Percentiles rank a stretch among this genome's conserved stretches.
Conservation (phyloP, 2,329 filamentous ascomycete genomes). For the Bipolaris oryzae region DNA sequence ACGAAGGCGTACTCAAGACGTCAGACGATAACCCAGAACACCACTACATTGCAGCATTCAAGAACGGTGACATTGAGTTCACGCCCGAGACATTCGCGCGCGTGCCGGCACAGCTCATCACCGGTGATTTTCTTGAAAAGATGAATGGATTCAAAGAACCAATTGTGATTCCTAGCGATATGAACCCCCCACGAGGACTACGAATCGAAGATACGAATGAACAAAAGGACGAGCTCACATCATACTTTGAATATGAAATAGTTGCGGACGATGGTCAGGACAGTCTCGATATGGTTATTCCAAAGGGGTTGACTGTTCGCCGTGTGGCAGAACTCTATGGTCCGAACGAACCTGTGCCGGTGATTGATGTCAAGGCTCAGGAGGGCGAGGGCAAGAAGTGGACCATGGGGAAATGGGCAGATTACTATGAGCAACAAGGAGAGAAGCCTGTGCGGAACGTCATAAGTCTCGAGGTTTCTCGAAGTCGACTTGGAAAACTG, state of each 20-base stretch:
- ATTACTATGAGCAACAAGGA: constrained; percentile 68
- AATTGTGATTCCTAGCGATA: constrained; percentile 67
- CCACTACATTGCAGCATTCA: constrained; percentile 71
- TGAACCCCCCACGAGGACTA: constrained; percentile 59
- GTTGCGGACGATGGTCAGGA: constrained; percentile 67
- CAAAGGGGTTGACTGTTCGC: constrained; percentile 66
- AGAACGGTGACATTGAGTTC: constrained; percentile 67
- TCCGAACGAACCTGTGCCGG: constrained; percentile 65
- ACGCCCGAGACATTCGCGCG: constrained; percentile 67
- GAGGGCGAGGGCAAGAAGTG: constrained; percentile 68
- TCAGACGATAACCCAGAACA: constrained; percentile 69
- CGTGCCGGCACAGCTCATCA: constrained; percentile 67
- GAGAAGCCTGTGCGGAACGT: constrained; percentile 71
- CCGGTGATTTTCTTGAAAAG: constrained; percentile 67
- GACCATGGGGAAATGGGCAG: constrained; percentile 70
- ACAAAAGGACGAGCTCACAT: constrained; percentile 19
- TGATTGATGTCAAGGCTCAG: constrained; percentile 73
- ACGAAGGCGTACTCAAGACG: constrained; percentile 69
- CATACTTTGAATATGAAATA: constrained; percentile 56
- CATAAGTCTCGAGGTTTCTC: constrained; percentile 71
- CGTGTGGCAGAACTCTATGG: constrained; percentile 69
- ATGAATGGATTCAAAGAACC: constrained; percentile 69
- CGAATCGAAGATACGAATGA: constrained; percentile 26
- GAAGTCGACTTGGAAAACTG: constrained; percentile 65
- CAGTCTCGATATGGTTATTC: constrained; percentile 71